Conservation (phyloP, 2,329 filamentous ascomycete genomes). For the Hymenoscyphus fructigenus region DNA sequence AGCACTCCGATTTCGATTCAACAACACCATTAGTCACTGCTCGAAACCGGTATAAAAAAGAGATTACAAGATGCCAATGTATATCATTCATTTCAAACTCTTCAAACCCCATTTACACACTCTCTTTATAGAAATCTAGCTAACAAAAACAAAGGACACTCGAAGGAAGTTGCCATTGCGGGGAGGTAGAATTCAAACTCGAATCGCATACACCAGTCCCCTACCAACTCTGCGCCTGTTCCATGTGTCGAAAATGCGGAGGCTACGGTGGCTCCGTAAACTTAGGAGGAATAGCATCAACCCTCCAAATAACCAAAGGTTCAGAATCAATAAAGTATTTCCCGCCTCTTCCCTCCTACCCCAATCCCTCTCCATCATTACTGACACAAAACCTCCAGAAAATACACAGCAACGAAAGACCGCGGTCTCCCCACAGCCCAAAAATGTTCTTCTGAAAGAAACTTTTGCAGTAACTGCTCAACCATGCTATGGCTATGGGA, state of each 20-base stretch:
- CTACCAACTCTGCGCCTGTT: slow-evolving; percentile 49
- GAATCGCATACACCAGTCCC: slow-evolving; percentile 47
- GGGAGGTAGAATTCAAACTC: slow-evolving; percentile 45
- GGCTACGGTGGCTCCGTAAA: slow-evolving; percentile 47
- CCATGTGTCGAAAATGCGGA: slow-evolving; percentile 49
- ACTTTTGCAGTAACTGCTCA: slow-evolving; percentile 48
- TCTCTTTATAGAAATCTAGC: not conserved
- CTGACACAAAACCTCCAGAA: slow-evolving; percentile 33
- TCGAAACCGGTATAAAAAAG: not conserved
- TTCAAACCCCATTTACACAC: not conserved
- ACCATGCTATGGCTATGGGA: slow-evolving; percentile 50
- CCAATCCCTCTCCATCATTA: not conserved
- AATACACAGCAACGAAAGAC: slow-evolving; percentile 45
- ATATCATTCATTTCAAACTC: not conserved
- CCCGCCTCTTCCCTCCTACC: not conserved
- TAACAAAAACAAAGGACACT: slow-evolving; percentile 39
- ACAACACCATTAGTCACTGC: slow-evolving; percentile 3
- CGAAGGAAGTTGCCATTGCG: slow-evolving; percentile 50
- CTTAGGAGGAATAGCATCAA: slow-evolving; percentile 44
- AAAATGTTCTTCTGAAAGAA: slow-evolving; percentile 44
- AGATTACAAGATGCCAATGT: slow-evolving; percentile 4
- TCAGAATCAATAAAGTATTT: slow-evolving; percentile 45
- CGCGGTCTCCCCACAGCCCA: slow-evolving; percentile 42
- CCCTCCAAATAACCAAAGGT: slow-evolving; percentile 43
- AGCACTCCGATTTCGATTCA: not conserved